Conservation (phyloP, 306 rosid species). For the Fragaria nilgerrensis region DNA sequence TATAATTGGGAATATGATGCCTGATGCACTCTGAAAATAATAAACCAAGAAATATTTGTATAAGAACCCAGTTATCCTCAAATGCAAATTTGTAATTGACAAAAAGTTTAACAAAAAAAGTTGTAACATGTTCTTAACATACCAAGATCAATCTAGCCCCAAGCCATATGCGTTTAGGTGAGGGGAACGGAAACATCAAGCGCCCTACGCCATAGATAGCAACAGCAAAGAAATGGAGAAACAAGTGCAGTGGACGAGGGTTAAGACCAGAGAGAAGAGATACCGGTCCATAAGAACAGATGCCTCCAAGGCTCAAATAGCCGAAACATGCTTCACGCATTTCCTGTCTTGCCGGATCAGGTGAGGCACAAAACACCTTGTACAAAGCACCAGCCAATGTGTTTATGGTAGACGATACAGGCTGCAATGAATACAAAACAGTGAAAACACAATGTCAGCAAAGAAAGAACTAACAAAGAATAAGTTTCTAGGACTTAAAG, state of each 20-base stretch:
- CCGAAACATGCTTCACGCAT: slow-evolving; percentile 73
- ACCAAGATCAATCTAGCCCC: slow-evolving; percentile 57
- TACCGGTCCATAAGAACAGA: slow-evolving; percentile 59
- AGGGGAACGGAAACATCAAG: slow-evolving; percentile 61
- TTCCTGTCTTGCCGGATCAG: slow-evolving; percentile 60
- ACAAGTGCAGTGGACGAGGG: slow-evolving; percentile 61
- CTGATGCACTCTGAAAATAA: slow-evolving; percentile 43
- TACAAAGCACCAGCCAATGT: slow-evolving; percentile 44
- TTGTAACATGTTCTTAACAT: neutral
- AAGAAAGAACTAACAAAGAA: neutral
- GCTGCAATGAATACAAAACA: slow-evolving; percentile 36
- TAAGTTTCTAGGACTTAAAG: too few relatives aligned
- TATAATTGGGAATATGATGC: slow-evolving; percentile 37
- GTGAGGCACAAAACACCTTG: slow-evolving; percentile 55
- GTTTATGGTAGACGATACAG: slow-evolving; percentile 65
- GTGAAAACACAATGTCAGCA: neutral
- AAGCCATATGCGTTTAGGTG: slow-evolving; percentile 49
- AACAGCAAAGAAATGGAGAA: slow-evolving; percentile 72
- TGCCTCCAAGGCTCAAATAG: slow-evolving; percentile 65
- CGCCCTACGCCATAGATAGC: slow-evolving; percentile 79
- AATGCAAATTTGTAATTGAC: neutral
- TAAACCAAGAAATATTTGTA: neutral
- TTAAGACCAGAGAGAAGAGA: slow-evolving; percentile 75
- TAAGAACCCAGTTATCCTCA: neutral
- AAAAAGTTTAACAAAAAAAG: neutral